Conservation (phyloP, 2,329 filamentous ascomycete species). For the Tolypocladium album region DNA sequence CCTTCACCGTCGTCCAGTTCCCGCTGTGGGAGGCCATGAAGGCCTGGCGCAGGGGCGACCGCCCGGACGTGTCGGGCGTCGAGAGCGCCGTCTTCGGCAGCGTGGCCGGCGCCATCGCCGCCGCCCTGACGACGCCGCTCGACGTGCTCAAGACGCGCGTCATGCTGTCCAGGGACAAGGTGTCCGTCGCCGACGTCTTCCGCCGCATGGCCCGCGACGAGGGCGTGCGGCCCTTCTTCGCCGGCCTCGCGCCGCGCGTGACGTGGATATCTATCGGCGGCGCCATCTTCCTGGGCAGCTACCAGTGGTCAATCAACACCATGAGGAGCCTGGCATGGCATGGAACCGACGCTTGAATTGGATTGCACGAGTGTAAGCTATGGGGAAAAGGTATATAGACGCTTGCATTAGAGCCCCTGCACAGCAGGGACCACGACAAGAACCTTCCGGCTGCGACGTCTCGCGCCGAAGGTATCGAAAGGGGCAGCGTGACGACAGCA, state of each 20-base stretch:
- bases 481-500: neutral
- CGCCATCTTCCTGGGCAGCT: slow-evolving; percentile 87
- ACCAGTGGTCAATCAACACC: slow-evolving; percentile 78
- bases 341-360: neutral
- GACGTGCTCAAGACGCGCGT: slow-evolving; percentile 95
- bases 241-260: slow-evolving; percentile 69
- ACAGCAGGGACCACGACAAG: neutral
- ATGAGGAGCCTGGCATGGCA: slow-evolving; percentile 26
- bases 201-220: slow-evolving; percentile 52
- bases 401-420: neutral
- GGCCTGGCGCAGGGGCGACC: slow-evolving; percentile 34
- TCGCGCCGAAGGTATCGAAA: neutral
- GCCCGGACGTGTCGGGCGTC: slow-evolving; percentile 45
- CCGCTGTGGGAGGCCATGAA: slow-evolving; percentile 95
- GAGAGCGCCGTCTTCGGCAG: slow-evolving; percentile 84
- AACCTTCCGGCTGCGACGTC: neutral
- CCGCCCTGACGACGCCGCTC: slow-evolving; percentile 80
- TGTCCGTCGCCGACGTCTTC: slow-evolving; percentile 49
- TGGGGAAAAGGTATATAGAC: slow-evolving; percentile 1
- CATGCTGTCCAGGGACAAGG: slow-evolving; percentile 72
- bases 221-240: slow-evolving; percentile 60
- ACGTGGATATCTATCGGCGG: slow-evolving; percentile 94
- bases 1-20: slow-evolving; percentile 95
- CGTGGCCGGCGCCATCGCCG: slow-evolving; percentile 72
- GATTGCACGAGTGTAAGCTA: slow-evolving; percentile 3